phyloP scores from a whole-genome alignment of 352 stramenopile genomes.

The Phytopythium kandeliae region DNA sequence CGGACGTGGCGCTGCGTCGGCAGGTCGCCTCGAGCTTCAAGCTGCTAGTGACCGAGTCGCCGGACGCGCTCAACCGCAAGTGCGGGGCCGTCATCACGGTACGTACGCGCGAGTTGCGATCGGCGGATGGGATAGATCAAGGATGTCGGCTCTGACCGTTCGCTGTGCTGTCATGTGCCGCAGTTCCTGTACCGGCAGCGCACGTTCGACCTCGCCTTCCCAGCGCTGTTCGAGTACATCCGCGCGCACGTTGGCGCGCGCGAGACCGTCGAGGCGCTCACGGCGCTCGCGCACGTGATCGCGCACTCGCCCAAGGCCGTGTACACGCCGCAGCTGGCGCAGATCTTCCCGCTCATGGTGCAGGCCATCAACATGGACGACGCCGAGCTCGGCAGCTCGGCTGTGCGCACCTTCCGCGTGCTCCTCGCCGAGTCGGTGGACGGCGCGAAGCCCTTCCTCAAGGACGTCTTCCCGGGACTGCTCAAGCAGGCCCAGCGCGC shows the following conservation, averaged over 20 bases:
- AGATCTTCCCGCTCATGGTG: conserved; percentile 82
- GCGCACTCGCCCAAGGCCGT: conserved; percentile 77
- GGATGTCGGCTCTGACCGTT: not conserved
- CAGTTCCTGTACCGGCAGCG: conserved; percentile 80
- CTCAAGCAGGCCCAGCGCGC: conserved; percentile 78
- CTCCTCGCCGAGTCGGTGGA: conserved; percentile 74
- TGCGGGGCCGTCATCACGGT: conserved; percentile 79
- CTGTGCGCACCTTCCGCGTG: conserved; percentile 72
- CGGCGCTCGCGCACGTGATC: conserved; percentile 76
- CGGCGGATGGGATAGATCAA: no score
- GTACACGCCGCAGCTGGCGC: conserved; percentile 64
- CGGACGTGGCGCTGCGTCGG: conserved; percentile 41
- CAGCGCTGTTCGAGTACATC: conserved; percentile 61
- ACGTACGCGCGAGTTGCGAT: conserved; percentile 8
- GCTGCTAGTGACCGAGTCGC: conserved; percentile 69
- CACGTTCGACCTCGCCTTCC: conserved; percentile 76
- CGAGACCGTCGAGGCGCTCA: conserved; percentile 56
- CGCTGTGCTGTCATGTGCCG: conserved; percentile 1
- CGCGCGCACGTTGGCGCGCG: conserved; percentile 25
- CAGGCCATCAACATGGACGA: conserved; percentile 76
- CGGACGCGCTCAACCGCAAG: conserved; percentile 81
- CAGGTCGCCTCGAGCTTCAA: conserved; percentile 80
- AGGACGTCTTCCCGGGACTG: conserved; percentile 77
- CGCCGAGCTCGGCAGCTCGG: conserved; percentile 64
- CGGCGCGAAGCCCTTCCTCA: conserved; percentile 78